Conservation (phyloP, 805 yeast genomes). For the Cyberlindnera petersonii region DNA sequence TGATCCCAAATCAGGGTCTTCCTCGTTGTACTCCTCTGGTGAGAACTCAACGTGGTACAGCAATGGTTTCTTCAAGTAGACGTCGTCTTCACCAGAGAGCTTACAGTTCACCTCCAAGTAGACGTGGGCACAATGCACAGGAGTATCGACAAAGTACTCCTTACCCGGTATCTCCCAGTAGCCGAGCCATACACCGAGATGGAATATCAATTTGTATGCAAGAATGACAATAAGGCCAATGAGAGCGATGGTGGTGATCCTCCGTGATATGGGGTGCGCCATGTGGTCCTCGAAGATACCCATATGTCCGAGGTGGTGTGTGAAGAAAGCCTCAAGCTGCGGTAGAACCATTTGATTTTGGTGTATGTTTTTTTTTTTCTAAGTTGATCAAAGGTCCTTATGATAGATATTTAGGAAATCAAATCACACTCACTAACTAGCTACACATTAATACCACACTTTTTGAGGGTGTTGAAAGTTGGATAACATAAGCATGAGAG, state of each 20-base stretch:
- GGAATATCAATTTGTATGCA: slow-evolving; percentile 38
- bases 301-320: background rate
- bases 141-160: slow-evolving; percentile 65
- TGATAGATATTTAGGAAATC: too few relatives aligned
- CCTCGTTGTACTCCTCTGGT: slow-evolving; percentile 64
- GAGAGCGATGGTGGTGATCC: slow-evolving; percentile 25
- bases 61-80: slow-evolving; percentile 34
- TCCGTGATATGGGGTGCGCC: slow-evolving; percentile 20
- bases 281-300: slow-evolving; percentile 23
- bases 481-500: too few relatives aligned
- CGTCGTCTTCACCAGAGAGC: slow-evolving; percentile 9
- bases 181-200: slow-evolving; percentile 39
- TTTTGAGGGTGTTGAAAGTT: too few relatives aligned
- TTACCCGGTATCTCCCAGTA: slow-evolving; percentile 51
- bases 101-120: slow-evolving; percentile 34
- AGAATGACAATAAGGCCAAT: slow-evolving; percentile 20
- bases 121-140: slow-evolving; percentile 76
- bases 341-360: background rate
- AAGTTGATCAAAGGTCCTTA: too few relatives aligned
- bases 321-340: slow-evolving; percentile 6
- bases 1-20: slow-evolving; percentile 68
- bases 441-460: too few relatives aligned
- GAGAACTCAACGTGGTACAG: slow-evolving; percentile 72
- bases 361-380: too few relatives aligned
- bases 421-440: too few relatives aligned